Conservation (phyloP, 106 monocot genomes). For the Dioscorea zingiberensis region DNA sequence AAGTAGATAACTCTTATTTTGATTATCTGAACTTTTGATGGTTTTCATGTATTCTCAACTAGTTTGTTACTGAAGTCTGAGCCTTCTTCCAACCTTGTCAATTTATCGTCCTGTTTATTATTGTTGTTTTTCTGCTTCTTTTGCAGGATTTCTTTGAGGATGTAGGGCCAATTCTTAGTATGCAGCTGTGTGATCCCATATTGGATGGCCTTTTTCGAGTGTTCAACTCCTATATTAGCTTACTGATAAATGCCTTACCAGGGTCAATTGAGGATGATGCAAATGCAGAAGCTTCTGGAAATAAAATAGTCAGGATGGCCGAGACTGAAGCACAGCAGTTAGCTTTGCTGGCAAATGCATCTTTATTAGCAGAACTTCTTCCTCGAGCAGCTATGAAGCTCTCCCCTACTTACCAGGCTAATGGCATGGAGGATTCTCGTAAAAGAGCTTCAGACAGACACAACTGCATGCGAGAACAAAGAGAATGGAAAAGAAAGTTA, state of each 20-base stretch:
- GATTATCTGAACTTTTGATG: too few relatives aligned
- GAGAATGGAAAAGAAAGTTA: constrained; percentile 93
- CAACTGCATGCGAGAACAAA: constrained; percentile 73
- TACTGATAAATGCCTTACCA: constrained; percentile 84
- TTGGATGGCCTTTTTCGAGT: constrained; percentile 79
- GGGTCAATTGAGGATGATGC: constrained; percentile 84
- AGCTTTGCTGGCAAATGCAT: constrained; percentile 93
- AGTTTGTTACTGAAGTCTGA: not conserved
- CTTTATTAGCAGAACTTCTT: constrained; percentile 82
- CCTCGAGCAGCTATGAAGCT: constrained; percentile 88
- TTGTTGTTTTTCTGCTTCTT: not conserved
- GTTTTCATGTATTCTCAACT: too few relatives aligned
- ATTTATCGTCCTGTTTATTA: not conserved
- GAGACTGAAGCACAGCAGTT: constrained; percentile 87
- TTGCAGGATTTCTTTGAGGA: constrained; percentile 97
- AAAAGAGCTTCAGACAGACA: constrained; percentile 55
- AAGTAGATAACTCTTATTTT: too few relatives aligned
- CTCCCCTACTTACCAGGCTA: constrained; percentile 40
- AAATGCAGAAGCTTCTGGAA: constrained; percentile 56
- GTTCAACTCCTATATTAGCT: constrained; percentile 73
- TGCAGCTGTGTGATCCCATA: constrained; percentile 84
- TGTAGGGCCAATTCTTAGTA: constrained; percentile 77
- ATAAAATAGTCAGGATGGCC: constrained; percentile 83
- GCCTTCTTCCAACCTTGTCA: not conserved
- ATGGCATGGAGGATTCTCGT: constrained; percentile 51